Base-by-base conservation (phyloP, 345 rosid genomes). In the Nasturtium officinale region DNA sequence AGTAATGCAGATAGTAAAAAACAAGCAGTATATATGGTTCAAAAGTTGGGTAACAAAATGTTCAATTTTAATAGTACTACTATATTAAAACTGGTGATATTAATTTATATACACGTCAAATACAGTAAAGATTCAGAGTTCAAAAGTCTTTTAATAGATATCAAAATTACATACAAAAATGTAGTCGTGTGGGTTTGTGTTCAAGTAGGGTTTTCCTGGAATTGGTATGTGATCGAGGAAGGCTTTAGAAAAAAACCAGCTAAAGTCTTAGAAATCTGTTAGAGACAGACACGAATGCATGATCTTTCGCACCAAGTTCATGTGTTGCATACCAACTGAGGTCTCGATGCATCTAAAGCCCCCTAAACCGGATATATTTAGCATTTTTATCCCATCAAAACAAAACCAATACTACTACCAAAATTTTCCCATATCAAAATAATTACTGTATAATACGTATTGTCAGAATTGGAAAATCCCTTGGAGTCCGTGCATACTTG, bases 281-380 rank as follows among this genome's bases (percentile, higher is more conserved):
- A 65, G 10, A 58, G 50, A 74, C 78, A 58, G 50, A 74, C 78
- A 66, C 43, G 18, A 9, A 74, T 66, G 72, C 67, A 48, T 74
- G 2, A 58, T 43, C 78, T 66, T 74, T 58, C 67, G 72, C 72
- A 48, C 42, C 61, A 58, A 66, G 67, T 58, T 4, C 33, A n/a
- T 48, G 18, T 56, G 33, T n/a, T 42, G 56, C 48, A 23, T 73
- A 21, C 7, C 71, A 23, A 54, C 29, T 26, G 26, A 45, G 30
- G 42, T 55, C 57, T 37, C 42, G 58, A 64, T 74, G 72, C 61
- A 66, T 13, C 43, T 74, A 13, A 28, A 9, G 25, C 2, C 1
- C 58, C 4, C 61, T 9, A 15, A 33, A 7, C 18, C 29, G 9
- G 16, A 58, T 1, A 6, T 58, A 18, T 33, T 33, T 15, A 33